phyloP scores from a whole-genome alignment of 768 basidiomycete species.

The Clavaria fumosa region DNA sequence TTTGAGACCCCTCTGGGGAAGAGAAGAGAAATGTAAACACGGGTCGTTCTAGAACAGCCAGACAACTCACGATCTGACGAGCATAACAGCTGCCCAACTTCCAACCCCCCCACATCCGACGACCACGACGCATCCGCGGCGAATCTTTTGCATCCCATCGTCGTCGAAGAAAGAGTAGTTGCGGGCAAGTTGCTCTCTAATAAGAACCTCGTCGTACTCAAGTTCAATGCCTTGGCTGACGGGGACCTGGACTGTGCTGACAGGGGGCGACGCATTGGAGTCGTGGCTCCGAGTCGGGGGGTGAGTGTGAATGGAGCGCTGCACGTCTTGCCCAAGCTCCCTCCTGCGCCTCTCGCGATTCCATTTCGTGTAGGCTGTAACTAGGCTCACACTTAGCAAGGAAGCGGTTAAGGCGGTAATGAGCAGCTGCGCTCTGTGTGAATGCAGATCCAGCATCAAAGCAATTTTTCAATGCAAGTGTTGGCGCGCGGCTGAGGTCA shows the following conservation, averaged over 20 bases:
- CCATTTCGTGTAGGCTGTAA: conserved; percentile 44
- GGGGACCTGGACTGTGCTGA: not conserved
- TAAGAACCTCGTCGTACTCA: conserved; percentile 62
- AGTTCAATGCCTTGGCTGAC: not conserved
- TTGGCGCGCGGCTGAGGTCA: no score
- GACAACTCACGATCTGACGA: conserved; percentile 67
- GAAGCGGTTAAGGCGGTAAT: conserved; percentile 52
- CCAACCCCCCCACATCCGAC: conserved; percentile 97
- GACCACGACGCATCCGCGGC: conserved; percentile 63
- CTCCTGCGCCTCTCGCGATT: conserved; percentile 31
- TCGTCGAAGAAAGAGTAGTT: conserved; percentile 94
- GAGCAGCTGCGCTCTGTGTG: conserved; percentile 51
- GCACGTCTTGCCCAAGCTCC: conserved; percentile 41
- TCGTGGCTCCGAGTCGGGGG: conserved; percentile 3
- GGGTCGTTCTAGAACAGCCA: no score
- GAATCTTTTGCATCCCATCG: conserved; percentile 67
- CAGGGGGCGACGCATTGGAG: not conserved
- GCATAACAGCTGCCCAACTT: conserved; percentile 91
- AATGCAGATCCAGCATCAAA: conserved; percentile 19
- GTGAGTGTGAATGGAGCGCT: conserved; percentile 30
- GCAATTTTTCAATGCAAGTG: no score
- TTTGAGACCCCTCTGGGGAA: conserved; percentile 49
- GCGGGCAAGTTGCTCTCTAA: conserved; percentile 79
- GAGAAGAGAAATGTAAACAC: not conserved
- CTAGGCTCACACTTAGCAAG: conserved; percentile 37